Evolutionary conservation across 2,329 filamentous ascomycete species (phyloP).

Genomic region (Aspergillus sp.): DNA sequence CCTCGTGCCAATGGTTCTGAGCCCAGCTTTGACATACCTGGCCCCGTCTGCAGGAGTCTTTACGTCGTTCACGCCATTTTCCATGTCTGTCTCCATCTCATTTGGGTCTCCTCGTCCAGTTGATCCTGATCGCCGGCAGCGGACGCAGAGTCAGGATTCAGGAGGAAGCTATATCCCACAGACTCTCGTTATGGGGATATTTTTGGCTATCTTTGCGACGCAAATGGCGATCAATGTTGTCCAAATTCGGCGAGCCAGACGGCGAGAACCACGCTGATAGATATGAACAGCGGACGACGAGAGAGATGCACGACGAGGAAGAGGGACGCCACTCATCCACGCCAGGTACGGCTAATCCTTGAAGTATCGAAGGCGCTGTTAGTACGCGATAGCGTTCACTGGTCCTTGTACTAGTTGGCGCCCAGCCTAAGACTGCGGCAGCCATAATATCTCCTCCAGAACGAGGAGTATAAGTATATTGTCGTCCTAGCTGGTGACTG

Average conservation of each 20-base stretch:
- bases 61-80: constrained; percentile 37
- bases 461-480: too few species aligned
- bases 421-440: too few species aligned
- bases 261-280: constrained; percentile 17
- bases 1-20: constrained; percentile 31
- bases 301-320: constrained; percentile 13
- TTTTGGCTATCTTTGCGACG: constrained; percentile 32
- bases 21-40: constrained; percentile 23
- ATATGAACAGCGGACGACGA: constrained; percentile 1
- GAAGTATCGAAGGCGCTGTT: not conserved
- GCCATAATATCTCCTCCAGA: too few species aligned
- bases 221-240: constrained; percentile 33
- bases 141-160: constrained; percentile 9
- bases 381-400: not conserved
- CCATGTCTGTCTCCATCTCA: constrained; percentile 40
- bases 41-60: constrained; percentile 29
- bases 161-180: constrained; percentile 32
- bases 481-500: not conserved
- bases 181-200: constrained; percentile 35
- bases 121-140: constrained; percentile 6
- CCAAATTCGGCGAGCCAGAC: constrained; percentile 28
- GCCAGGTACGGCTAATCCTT: constrained; percentile 2
- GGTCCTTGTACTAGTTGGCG: not conserved
- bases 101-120: constrained; percentile 26
- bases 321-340: constrained; percentile 11